A percentile compares a stretch with the other conserved stretches of the same genome.
Conservation (phyloP, 352 stramenopile genomes). For the Detonula confervacea region DNA sequence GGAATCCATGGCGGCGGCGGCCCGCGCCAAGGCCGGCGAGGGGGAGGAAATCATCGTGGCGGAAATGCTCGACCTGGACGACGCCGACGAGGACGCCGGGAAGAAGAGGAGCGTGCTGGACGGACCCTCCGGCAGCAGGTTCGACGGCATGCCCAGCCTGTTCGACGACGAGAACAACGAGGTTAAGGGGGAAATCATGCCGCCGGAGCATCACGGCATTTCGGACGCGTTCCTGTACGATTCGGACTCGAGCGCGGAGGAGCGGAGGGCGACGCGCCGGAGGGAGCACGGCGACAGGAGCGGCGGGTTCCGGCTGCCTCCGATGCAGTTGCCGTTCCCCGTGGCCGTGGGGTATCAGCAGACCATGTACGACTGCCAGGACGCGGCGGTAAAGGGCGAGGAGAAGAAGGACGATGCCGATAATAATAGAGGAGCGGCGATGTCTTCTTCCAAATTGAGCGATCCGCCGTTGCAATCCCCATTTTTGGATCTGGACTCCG, state of each 20-base stretch:
- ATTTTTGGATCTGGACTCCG: constrained; percentile 55
- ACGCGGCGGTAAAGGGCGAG: constrained; percentile 12
- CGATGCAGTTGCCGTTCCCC: constrained; percentile 65
- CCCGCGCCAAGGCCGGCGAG: constrained; percentile 27
- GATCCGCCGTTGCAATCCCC: constrained; percentile 54
- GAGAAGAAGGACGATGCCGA: constrained; percentile 46
- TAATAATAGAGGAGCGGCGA: neutral
- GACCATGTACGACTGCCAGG: constrained; percentile 53
- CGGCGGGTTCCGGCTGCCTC: constrained; percentile 39
- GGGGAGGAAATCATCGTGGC: constrained; percentile 70
- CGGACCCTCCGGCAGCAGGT: constrained; percentile 22
- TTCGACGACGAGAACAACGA: constrained; percentile 54
- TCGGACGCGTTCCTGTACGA: constrained; percentile 65
- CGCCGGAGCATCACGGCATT: neutral
- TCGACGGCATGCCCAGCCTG: constrained; percentile 14
- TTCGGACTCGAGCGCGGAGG: constrained; percentile 76
- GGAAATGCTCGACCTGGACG: constrained; percentile 62
- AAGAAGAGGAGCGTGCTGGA: constrained; percentile 24
- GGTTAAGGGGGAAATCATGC: constrained; percentile 6
- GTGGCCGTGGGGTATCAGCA: constrained; percentile 17
- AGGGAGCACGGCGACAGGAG: neutral
- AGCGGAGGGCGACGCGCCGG: constrained; percentile 15
- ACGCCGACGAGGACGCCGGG: constrained; percentile 23
- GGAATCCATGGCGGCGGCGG: constrained; percentile 44
- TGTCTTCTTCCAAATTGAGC: constrained; percentile 29